Percentiles rank a stretch among this genome's conserved stretches.
These are phyloP conservation scores for Sphagnum magellanicum DNA, from an alignment of 228 moss, liverwort and hornwort genomes.

Conservation along the genomic window DNA sequence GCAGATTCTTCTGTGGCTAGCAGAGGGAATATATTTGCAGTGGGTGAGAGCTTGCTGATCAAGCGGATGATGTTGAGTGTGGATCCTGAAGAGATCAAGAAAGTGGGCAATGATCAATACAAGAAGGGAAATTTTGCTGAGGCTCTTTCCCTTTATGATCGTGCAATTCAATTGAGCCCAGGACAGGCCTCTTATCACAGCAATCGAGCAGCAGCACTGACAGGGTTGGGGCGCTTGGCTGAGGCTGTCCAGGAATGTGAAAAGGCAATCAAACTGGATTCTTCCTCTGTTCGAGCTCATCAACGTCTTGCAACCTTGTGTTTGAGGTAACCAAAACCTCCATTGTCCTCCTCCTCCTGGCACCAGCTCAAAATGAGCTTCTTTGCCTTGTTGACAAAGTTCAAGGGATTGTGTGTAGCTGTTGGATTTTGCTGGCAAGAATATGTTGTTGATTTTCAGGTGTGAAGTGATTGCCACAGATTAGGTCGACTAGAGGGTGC, in stretches of 20 bases:
- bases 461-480: conserved; percentile 12
- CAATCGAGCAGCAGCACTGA: conserved; percentile 86
- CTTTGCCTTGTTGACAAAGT: conserved; percentile 1
- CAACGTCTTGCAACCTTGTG: conserved; percentile 62
- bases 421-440: background rate
- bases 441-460: background rate
- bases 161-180: conserved; percentile 68
- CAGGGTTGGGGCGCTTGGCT: conserved; percentile 61
- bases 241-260: conserved; percentile 84
- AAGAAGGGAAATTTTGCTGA: conserved; percentile 81
- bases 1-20: conserved; percentile 7
- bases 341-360: background rate
- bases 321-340: conserved; percentile 28
- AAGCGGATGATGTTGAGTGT: conserved; percentile 49
- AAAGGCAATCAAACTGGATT: conserved; percentile 65
- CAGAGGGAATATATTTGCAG: conserved; percentile 24
- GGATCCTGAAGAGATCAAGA: conserved; percentile 79
- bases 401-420: background rate
- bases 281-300: conserved; percentile 64
- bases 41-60: conserved; percentile 43
- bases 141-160: conserved; percentile 74
- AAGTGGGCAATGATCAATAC: conserved; percentile 80
- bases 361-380: background rate
- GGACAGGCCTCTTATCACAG: conserved; percentile 72
- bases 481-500: conserved; percentile 71